Conservation (phyloP, 139 green algal species). For the Asterochloris sp. region DNA sequence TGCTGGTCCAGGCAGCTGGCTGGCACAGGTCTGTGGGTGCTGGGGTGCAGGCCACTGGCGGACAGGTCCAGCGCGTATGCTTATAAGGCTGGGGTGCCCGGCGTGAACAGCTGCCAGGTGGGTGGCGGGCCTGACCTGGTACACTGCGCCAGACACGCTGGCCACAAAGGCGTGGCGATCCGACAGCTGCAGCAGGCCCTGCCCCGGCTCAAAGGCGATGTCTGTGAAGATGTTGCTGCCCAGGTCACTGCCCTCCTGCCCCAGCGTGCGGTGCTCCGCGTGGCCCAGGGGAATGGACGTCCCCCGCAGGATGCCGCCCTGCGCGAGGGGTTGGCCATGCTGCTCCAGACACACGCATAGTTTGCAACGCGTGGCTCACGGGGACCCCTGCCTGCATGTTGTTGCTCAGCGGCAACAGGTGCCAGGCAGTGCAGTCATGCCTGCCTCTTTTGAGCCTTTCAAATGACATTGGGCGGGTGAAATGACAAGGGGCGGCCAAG, state of each 20-base stretch:
- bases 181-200: conserved; percentile 30
- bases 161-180: conserved; percentile 46
- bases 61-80: too few relatives aligned
- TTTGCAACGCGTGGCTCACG: too few relatives aligned
- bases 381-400: too few relatives aligned
- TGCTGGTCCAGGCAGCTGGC: too few relatives aligned
- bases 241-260: conserved; percentile 10
- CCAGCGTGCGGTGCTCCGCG: conserved; percentile 25
- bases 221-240: conserved; percentile 76
- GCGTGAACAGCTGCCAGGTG: conserved; percentile 2
- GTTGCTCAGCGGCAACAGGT: too few relatives aligned
- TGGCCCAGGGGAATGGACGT: conserved; percentile 47
- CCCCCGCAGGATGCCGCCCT: conserved; percentile 52
- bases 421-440: too few relatives aligned
- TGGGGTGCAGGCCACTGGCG: too few relatives aligned
- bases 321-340: neutral
- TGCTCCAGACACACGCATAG: too few relatives aligned
- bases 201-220: conserved; percentile 66
- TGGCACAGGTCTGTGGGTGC: too few relatives aligned
- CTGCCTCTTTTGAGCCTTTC: neutral
- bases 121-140: conserved; percentile 26
- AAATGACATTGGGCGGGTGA: neutral
- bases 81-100: too few relatives aligned
- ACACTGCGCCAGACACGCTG: conserved; percentile 57
- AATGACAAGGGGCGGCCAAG: neutral